phyloP scores from a whole-genome alignment of 176 grass and related monocot genomes.

The Triticum turgidum region DNA sequence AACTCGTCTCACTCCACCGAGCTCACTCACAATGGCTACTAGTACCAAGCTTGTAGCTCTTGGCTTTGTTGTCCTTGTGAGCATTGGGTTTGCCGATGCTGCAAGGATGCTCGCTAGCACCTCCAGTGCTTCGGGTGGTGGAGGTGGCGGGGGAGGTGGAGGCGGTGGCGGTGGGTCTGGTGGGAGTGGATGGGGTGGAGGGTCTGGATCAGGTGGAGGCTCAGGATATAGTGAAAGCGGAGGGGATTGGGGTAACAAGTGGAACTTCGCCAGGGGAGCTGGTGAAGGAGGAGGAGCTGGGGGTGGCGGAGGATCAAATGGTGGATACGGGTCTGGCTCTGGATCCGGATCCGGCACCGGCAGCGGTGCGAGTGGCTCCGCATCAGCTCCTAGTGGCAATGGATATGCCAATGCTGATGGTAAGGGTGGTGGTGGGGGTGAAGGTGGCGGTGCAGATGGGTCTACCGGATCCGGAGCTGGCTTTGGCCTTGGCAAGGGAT shows the following conservation, averaged over 20 bases:
- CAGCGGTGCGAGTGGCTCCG: not conserved
- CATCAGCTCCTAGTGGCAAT: not conserved
- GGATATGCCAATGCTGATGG: constrained; percentile 30
- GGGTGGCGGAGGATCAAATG: constrained; percentile 39
- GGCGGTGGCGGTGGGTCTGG: not conserved
- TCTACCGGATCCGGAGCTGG: constrained; percentile 5
- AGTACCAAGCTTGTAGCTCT: constrained; percentile 36
- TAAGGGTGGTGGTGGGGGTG: constrained; percentile 30
- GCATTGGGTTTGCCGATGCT: constrained; percentile 38
- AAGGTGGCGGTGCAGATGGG: constrained; percentile 33
- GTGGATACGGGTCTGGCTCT: constrained; percentile 22
- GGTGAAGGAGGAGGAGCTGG: constrained; percentile 35
- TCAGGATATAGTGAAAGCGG: not conserved
- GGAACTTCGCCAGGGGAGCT: not conserved
- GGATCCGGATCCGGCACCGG: constrained; percentile 28
- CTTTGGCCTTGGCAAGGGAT: constrained; percentile 15
- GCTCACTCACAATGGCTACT: constrained; percentile 35
- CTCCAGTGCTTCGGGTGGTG: not conserved
- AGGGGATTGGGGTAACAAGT: not conserved
- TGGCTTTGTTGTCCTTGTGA: constrained; percentile 38
- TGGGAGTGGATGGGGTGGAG: constrained; percentile 24
- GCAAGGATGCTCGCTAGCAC: constrained; percentile 22
- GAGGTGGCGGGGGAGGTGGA: constrained; percentile 29
- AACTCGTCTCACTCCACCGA: constrained; percentile 7
- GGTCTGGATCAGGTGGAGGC: not conserved